These are phyloP conservation scores for Trichosanthes truncata DNA, from an alignment of 306 rosid species.

Conservation along the genomic window DNA sequence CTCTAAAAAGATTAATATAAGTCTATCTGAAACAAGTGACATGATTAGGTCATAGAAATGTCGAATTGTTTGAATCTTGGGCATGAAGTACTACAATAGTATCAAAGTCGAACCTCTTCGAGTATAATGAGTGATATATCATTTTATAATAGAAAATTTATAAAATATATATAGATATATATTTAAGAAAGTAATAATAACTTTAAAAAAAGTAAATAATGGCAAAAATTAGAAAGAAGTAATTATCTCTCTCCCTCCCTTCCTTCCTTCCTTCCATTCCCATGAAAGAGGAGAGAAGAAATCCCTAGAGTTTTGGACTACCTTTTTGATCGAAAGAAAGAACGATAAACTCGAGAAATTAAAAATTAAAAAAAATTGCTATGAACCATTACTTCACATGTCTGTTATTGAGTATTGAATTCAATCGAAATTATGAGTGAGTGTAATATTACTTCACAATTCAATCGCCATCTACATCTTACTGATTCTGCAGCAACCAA, in stretches of 20 bases:
- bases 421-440: not conserved
- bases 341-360: not conserved
- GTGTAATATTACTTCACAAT: not conserved
- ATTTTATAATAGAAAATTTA: no score
- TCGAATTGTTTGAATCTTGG: no score
- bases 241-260: not conserved
- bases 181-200: not conserved
- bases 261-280: not conserved
- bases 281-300: not conserved
- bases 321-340: not conserved
- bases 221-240: not conserved
- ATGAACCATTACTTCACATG: not conserved
- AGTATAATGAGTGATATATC: no score
- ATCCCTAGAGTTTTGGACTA: not conserved
- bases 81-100: no score
- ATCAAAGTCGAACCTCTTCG: no score
- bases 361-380: not conserved
- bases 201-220: not conserved
- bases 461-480: not conserved
- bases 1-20: no score
- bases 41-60: no score
- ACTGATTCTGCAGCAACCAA: constrained; percentile 12
- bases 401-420: not conserved
- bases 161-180: no score
- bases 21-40: no score